These are phyloP conservation scores for Leccinum colubrinum DNA, from an alignment of 1,284 basidiomycete species.

Conservation along the genomic window DNA sequence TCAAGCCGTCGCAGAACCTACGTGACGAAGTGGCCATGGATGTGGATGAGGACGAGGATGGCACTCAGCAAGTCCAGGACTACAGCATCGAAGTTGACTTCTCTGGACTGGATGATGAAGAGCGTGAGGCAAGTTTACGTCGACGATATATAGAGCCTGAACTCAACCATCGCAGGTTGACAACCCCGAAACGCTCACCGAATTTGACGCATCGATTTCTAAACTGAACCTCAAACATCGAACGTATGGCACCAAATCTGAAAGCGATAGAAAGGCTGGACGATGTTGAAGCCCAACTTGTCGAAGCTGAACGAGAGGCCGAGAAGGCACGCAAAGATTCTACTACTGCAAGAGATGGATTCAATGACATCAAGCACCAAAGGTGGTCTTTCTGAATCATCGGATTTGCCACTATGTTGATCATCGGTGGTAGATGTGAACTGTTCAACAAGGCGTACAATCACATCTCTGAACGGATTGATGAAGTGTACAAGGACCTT, in stretches of 20 bases:
- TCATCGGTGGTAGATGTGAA: slow-evolving; percentile 51
- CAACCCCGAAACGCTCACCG: slow-evolving; percentile 63
- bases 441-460: slow-evolving; percentile 96
- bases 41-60: slow-evolving; percentile 80
- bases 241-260: slow-evolving; percentile 94
- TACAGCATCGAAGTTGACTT: slow-evolving; percentile 95
- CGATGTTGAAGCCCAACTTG: slow-evolving; percentile 82
- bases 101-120: slow-evolving; percentile 76
- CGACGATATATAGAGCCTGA: background rate
- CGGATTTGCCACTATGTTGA: background rate
- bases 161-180: slow-evolving; percentile 50
- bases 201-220: slow-evolving; percentile 76
- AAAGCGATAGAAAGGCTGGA: slow-evolving; percentile 94
- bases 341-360: slow-evolving; percentile 86
- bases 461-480: slow-evolving; percentile 93
- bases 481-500: slow-evolving; percentile 96
- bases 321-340: slow-evolving; percentile 82
- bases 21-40: slow-evolving; percentile 89
- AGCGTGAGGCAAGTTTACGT: slow-evolving; percentile 58
- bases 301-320: slow-evolving; percentile 73
- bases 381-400: slow-evolving; percentile 44
- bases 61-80: slow-evolving; percentile 71
- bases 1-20: slow-evolving; percentile 54
- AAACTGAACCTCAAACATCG: slow-evolving; percentile 81
- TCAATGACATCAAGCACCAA: slow-evolving; percentile 83